These are phyloP conservation scores for slime mould (Dictyostelium discoideum) DNA, from an alignment of 78 protist genomes.

Conservation along the genomic window DNA sequence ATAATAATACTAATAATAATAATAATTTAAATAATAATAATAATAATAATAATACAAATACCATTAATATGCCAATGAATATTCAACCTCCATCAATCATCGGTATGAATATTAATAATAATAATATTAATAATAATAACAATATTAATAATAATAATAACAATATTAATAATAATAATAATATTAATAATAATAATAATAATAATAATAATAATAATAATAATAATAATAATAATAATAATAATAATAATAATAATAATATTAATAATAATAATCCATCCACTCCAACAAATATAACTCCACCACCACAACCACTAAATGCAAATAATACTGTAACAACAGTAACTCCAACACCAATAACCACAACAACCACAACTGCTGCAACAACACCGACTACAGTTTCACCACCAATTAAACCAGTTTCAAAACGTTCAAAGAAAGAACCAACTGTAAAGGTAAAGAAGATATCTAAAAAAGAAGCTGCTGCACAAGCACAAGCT, in stretches of 20 bases:
- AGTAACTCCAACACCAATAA: background rate
- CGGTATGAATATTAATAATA: background rate
- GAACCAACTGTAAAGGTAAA: background rate
- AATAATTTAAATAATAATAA: too few relatives aligned
- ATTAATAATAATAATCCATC: background rate
- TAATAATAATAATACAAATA: background rate
- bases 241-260: too few relatives aligned
- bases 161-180: too few relatives aligned
- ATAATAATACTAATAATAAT: background rate
- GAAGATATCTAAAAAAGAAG: background rate
- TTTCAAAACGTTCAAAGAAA: background rate
- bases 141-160: too few relatives aligned
- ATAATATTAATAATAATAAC: too few relatives aligned
- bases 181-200: too few relatives aligned
- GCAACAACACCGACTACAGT: background rate
- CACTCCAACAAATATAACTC: background rate
- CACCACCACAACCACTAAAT: background rate
- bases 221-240: too few relatives aligned
- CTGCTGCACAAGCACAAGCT: slow-evolving; percentile 17
- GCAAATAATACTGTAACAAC: background rate
- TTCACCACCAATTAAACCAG: background rate
- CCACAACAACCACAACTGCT: too few relatives aligned
- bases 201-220: too few relatives aligned
- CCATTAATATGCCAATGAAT: background rate
- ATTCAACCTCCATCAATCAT: background rate